Percentiles rank a stretch among this genome's conserved stretches.
Evolutionary conservation across 257 asterid genomes (phyloP).

Genomic region (Nemophila menziesii): DNA sequence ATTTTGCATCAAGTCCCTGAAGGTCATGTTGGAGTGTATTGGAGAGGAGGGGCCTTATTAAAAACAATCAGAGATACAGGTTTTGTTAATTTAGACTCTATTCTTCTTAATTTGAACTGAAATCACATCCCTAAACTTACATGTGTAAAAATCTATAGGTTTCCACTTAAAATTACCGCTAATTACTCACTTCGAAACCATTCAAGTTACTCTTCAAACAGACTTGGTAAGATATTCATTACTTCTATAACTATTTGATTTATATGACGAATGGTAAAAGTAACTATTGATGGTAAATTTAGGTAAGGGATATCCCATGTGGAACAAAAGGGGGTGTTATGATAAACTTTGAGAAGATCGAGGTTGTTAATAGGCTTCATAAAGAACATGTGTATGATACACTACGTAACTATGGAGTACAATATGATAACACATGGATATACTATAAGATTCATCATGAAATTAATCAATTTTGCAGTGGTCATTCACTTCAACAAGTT

Average conservation of each 20-base stretch:
- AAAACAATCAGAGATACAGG: conserved; percentile 75
- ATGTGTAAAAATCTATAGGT: conserved; percentile 33
- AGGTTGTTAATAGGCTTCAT: conserved; percentile 87
- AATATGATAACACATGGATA: conserved; percentile 95
- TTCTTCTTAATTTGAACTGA: conserved; percentile 7
- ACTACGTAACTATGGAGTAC: conserved; percentile 74
- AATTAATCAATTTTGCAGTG: conserved; percentile 97
- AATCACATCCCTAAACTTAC: conserved; percentile 11
- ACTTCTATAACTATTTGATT: background rate
- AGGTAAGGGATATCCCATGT: conserved; percentile 98
- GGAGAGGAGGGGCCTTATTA: conserved; percentile 99
- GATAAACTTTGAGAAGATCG: conserved; percentile 89
- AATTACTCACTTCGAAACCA: conserved; percentile 87
- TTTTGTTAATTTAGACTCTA: conserved; percentile 12
- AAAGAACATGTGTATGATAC: conserved; percentile 80
- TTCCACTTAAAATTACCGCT: conserved; percentile 84
- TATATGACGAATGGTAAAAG: background rate
- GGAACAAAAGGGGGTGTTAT: conserved; percentile 99
- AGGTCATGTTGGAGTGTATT: conserved; percentile 96
- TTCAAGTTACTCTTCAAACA: conserved; percentile 96
- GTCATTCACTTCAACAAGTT: conserved; percentile 92
- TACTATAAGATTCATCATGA: conserved; percentile 98
- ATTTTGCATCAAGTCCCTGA: conserved; percentile 96
- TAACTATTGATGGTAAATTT: conserved; percentile 18
- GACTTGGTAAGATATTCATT: conserved; percentile 52